phyloP scores from a whole-genome alignment of 164 flowering plant genomes.

The Aristolochia fimbriata region DNA sequence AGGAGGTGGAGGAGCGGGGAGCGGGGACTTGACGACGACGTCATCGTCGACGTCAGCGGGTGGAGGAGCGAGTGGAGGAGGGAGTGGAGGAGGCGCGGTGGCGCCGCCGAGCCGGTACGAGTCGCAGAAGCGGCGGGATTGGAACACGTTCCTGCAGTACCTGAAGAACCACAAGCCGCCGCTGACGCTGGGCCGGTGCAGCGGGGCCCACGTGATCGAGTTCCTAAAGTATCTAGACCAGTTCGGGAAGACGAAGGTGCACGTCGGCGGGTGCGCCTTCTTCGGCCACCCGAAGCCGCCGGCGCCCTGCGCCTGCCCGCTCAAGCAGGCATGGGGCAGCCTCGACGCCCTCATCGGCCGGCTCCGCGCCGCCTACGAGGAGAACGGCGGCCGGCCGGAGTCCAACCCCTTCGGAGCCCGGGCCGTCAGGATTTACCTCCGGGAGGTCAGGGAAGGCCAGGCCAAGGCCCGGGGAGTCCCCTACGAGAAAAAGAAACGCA shows the following conservation, averaged over 20 bases:
- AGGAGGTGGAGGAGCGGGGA: background rate
- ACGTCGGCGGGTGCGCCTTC: conserved; percentile 63
- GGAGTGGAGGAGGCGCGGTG: conserved; percentile 6
- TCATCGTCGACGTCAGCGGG: no score
- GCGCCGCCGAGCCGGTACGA: conserved; percentile 56
- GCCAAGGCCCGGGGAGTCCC: conserved; percentile 74
- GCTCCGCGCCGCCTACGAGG: conserved; percentile 73
- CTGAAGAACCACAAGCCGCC: conserved; percentile 76
- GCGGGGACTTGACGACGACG: conserved; percentile 5
- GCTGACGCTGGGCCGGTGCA: conserved; percentile 60
- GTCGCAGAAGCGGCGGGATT: conserved; percentile 68
- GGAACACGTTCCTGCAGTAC: conserved; percentile 78
- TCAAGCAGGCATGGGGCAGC: conserved; percentile 86
- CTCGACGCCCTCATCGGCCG: conserved; percentile 80
- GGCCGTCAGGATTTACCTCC: conserved; percentile 57
- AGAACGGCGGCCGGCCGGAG: conserved; percentile 71
- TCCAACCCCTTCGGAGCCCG: conserved; percentile 75
- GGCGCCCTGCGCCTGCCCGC: conserved; percentile 76
- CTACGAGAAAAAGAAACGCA: conserved; percentile 76
- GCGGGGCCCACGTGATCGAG: conserved; percentile 73
- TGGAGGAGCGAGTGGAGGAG: background rate
- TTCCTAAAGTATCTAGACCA: conserved; percentile 76
- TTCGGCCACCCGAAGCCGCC: conserved; percentile 72
- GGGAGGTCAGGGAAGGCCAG: conserved; percentile 68
- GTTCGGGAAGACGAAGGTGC: conserved; percentile 78